These are phyloP conservation scores for Allium fistulosum DNA, from an alignment of 106 monocot genomes.

Conservation along the genomic window DNA sequence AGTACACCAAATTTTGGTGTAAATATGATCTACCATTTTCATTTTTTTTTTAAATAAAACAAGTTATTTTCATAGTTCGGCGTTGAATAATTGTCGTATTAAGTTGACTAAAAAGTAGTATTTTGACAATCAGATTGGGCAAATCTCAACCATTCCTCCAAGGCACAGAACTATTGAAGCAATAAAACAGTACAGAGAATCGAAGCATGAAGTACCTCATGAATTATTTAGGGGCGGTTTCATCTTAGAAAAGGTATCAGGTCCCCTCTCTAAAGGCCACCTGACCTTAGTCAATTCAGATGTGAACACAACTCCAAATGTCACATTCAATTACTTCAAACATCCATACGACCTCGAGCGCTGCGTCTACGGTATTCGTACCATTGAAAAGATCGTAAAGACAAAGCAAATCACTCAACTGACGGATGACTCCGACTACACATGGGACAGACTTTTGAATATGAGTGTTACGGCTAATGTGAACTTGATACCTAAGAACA, in stretches of 20 bases:
- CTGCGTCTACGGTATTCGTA: slow-evolving; percentile 45
- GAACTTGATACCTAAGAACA: slow-evolving; percentile 59
- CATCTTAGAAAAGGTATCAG: slow-evolving; percentile 59
- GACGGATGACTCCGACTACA: slow-evolving; percentile 12
- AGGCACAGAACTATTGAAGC: slow-evolving; percentile 34
- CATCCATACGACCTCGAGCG: slow-evolving; percentile 43
- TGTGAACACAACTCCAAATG: slow-evolving; percentile 37
- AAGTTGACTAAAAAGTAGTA: background rate
- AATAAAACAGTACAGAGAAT: slow-evolving; percentile 14
- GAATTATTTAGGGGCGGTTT: slow-evolving; percentile 75
- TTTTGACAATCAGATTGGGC: slow-evolving; percentile 57
- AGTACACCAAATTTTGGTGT: too few relatives aligned
- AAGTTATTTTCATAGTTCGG: too few relatives aligned
- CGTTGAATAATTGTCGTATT: background rate
- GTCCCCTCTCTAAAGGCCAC: slow-evolving; percentile 54
- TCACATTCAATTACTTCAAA: slow-evolving; percentile 89
- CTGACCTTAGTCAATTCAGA: slow-evolving; percentile 35
- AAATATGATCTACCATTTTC: too few relatives aligned
- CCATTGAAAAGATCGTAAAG: slow-evolving; percentile 35
- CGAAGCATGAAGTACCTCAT: slow-evolving; percentile 29
- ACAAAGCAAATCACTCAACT: slow-evolving; percentile 32
- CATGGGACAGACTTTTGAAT: slow-evolving; percentile 37
- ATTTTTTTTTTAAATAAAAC: too few relatives aligned
- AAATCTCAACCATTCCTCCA: slow-evolving; percentile 73
- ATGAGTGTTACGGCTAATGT: slow-evolving; percentile 50